Evolutionary conservation across 2,329 filamentous ascomycete genomes (phyloP).

Genomic region (Sporothrix variecibatus): DNA sequence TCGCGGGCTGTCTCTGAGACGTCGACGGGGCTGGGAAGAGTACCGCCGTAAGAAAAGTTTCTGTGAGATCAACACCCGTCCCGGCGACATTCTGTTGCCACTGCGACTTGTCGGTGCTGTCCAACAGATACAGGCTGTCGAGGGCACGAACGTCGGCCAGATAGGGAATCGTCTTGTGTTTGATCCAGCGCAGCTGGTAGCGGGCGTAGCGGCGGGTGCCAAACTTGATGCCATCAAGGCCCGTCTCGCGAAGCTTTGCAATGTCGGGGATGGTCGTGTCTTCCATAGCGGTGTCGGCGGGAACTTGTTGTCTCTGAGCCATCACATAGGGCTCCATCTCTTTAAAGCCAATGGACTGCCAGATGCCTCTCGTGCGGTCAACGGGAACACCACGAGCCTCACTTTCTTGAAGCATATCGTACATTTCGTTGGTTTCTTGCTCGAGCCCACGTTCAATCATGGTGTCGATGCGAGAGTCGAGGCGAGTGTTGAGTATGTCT

Average conservation of each 20-base stretch:
- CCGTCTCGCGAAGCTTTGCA: constrained; percentile 56
- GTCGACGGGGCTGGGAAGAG: constrained; percentile 53
- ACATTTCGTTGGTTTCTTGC: constrained; percentile 51
- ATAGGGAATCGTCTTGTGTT: constrained; percentile 74
- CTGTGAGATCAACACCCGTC: constrained; percentile 64
- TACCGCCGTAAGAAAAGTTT: constrained; percentile 61
- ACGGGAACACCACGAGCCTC: constrained; percentile 53
- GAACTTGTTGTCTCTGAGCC: constrained; percentile 4
- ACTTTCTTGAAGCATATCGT: constrained; percentile 42
- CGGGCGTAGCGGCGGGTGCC: constrained; percentile 87
- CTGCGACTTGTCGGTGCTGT: constrained; percentile 67
- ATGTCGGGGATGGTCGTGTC: constrained; percentile 43
- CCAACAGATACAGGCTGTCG: constrained; percentile 71
- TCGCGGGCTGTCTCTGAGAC: constrained; percentile 52
- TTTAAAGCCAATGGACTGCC: constrained; percentile 96
- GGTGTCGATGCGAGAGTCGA: constrained; percentile 76
- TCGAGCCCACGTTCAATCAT: constrained; percentile 68
- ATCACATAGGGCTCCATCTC: constrained; percentile 75
- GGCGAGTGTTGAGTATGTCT: constrained; percentile 65
- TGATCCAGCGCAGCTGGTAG: constrained; percentile 84
- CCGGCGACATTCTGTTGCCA: constrained; percentile 67
- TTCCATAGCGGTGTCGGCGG: not conserved
- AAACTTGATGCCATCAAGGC: constrained; percentile 74
- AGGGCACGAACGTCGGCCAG: constrained; percentile 58
- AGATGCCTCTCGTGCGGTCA: constrained; percentile 82